Evolutionary conservation across 129 eudicot species (phyloP).

Genomic region (Silybum marianum): DNA sequence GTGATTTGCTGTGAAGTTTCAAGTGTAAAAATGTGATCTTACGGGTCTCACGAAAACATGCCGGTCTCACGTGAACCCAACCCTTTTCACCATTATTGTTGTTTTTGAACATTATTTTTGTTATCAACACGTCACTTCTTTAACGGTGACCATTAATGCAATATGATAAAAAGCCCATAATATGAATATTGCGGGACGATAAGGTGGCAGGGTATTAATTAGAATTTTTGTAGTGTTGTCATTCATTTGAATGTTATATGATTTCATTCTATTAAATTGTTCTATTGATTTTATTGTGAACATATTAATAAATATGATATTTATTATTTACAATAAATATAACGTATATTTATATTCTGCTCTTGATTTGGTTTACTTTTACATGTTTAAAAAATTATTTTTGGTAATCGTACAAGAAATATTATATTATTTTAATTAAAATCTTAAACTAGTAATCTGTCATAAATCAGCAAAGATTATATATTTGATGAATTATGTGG

Average conservation of each 20-base stretch:
- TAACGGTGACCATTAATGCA: constrained; percentile 10
- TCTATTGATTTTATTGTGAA: too few species aligned
- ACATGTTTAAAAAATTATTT: too few species aligned
- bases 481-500: neutral
- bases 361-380: too few species aligned
- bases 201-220: constrained; percentile 24
- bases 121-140: constrained; percentile 3
- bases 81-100: too few species aligned
- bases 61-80: too few species aligned
- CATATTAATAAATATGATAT: too few species aligned
- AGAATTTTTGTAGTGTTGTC: neutral
- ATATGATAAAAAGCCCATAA: constrained; percentile 11
- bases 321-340: too few species aligned
- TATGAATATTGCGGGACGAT: neutral
- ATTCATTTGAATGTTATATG: neutral
- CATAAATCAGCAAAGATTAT: neutral
- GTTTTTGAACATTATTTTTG: neutral
- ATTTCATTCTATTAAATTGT: too few species aligned
- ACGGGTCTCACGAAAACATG: too few species aligned
- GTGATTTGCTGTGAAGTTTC: too few species aligned
- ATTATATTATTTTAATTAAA: neutral
- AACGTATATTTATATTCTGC: too few species aligned
- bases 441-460: neutral
- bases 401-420: neutral
- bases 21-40: too few species aligned